Evolutionary conservation across 2,329 filamentous ascomycete species (phyloP), one percentile per base, ranked within the genome.

Genomic region (Pestalotiopsis fici): DNA sequence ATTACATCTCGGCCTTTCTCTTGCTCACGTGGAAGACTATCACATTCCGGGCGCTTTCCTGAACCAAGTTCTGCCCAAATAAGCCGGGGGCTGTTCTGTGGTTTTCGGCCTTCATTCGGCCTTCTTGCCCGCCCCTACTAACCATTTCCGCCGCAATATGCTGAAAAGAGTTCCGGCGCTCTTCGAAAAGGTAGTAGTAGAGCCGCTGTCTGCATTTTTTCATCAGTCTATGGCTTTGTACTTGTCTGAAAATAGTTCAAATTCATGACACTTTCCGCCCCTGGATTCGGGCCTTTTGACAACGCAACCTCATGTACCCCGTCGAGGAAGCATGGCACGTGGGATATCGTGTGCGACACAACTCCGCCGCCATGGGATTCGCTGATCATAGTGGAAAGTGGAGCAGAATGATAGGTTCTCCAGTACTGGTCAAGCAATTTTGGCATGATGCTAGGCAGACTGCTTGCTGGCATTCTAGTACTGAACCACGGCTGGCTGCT

Each of bases 271-370:
- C n/a, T 21, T 37, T 3, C 47, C 61, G 61, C 31, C 61, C 61
- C 25, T 25, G 47, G 61, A 64, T 9, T 64, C 61, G 61, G 61
- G 61, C 61, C 61, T 54, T 64, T 43, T 64, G 25, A n/a, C 47
- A 56, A 23, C 23, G 27, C 61, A 54, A 64, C 61, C 39, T 7
- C 21, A 64, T 54, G 25, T n/a, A 43, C 23, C 25, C 39, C 27
- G 13, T 55, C 25, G 7, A 35, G 25, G 28, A 15, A 47, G 28
- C 13, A 15, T 21, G 13, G 23, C 25, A 23, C 60, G 23, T 21
- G 21, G 35, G n/a, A 18, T 4, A 25, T 12, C 12, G n/a, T 27
- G 31, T 27, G 39, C 28, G 11, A 23, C 35, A 25, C n/a, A 64
- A 54, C 61, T 64, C 47, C 61, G 61, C 47, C 61, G 18, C 28